Evolutionary conservation across 257 asterid genomes (phyloP), one percentile per base, ranked within the genome.

Genomic region (Nicotiana attenuata): DNA sequence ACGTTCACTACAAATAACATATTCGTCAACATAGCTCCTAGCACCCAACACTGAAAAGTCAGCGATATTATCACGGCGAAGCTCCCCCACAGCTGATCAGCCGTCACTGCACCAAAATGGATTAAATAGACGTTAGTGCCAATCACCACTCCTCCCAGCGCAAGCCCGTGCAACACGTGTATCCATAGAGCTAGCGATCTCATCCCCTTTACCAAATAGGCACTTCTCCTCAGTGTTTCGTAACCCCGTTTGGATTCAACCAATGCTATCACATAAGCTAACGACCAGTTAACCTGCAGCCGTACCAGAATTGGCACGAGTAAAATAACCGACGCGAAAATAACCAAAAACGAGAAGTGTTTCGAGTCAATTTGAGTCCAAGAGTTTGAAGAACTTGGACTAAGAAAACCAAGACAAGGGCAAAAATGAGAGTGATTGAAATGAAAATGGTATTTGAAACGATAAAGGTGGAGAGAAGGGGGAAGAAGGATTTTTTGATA

Each of bases 151-250:
- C 90, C 7, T 0, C 1, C 1, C 83, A 88, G 38, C 80, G 86
- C 6, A 85, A 87, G 47, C 94, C 97, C 31, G 85, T 88, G 11
- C 69, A 78, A 3, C 0, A 52, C 0, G 14, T 0, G 2, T 6
- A 1, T 52, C 20, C 6, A 60, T 2, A 79, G 1, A 22, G 73
- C 81, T 16, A 59, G 9, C 28, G 29, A 69, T 59, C 78, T 82
- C 76, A 35, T 71, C 81, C 84, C 81, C 7, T 81, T 81, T n/a
- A 81, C 19, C 56, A 81, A 16, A 81, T 81, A 35, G 16, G 53
- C 59, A 45, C 84, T 81, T 66, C 81, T 59, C 84, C 77, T 81
- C 17, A 81, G 26, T 7, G 84, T 50, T 60, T 31, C 80, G 28
- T 26, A 38, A 5, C 84, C 84, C 60, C 75, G 71, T 31, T 7